phyloP scores from a whole-genome alignment of 441 rosid species.

The Populus hybrid region DNA sequence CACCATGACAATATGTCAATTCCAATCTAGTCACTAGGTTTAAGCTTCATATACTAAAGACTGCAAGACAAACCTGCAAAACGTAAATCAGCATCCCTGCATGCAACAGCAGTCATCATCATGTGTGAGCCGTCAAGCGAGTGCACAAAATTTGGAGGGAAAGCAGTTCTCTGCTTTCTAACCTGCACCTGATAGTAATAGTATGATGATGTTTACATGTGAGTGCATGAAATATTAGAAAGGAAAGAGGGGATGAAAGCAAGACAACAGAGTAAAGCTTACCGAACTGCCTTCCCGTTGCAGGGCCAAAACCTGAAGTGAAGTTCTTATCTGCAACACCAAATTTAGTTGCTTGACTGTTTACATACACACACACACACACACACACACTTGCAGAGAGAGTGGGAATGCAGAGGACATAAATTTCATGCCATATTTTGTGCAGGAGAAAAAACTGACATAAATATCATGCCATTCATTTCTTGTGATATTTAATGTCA shows the following conservation, averaged over 20 bases:
- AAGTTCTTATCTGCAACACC: constrained; percentile 71
- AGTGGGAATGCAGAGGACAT: not conserved
- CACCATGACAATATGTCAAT: not conserved
- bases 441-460: not conserved
- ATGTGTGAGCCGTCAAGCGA: constrained; percentile 96
- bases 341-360: constrained; percentile 17
- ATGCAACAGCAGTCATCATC: constrained; percentile 99
- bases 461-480: not conserved
- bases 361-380: not conserved
- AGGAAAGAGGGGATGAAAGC: constrained; percentile 8
- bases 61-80: constrained; percentile 69
- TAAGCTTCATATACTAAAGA: constrained; percentile 1
- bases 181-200: constrained; percentile 54
- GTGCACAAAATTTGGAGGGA: constrained; percentile 96
- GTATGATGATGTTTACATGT: not conserved
- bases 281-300: constrained; percentile 80
- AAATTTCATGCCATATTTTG: not conserved
- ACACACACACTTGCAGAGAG: not conserved
- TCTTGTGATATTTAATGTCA: not conserved
- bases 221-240: constrained; percentile 7
- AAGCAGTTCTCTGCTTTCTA: constrained; percentile 91
- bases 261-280: constrained; percentile 29
- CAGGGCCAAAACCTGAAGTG: constrained; percentile 90
- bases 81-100: constrained; percentile 75
- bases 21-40: not conserved